Conservation (phyloP, 306 rosid species). For the Quercus cerris region DNA sequence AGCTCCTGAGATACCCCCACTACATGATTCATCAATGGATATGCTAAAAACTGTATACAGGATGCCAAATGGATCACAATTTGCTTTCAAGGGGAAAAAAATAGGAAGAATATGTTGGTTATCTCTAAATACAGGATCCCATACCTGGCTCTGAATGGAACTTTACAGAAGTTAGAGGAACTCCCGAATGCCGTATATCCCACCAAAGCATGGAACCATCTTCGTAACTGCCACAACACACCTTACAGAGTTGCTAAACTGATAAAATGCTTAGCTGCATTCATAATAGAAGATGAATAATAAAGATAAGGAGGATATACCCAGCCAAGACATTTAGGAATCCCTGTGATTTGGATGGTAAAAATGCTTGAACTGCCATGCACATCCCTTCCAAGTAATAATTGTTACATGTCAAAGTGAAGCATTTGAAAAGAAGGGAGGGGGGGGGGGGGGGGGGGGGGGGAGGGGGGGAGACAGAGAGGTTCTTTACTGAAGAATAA, state of each 20-base stretch:
- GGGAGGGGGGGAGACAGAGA: not conserved
- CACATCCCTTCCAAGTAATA: slow-evolving; percentile 75
- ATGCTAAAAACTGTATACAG: slow-evolving; percentile 68
- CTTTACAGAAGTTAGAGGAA: slow-evolving; percentile 69
- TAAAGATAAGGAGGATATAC: slow-evolving; percentile 35
- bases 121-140: not conserved
- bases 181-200: slow-evolving; percentile 73
- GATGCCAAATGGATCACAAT: slow-evolving; percentile 9
- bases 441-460: not conserved
- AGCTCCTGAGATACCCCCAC: slow-evolving; percentile 89
- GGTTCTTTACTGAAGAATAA: not conserved
- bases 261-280: not conserved
- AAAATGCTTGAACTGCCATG: slow-evolving; percentile 90
- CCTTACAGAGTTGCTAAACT: not conserved
- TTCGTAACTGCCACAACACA: slow-evolving; percentile 57
- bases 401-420: slow-evolving; percentile 14
- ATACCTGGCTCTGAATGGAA: slow-evolving; percentile 91
- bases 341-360: slow-evolving; percentile 70
- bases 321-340: slow-evolving; percentile 76
- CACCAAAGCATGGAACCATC: slow-evolving; percentile 99
- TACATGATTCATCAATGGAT: slow-evolving; percentile 64
- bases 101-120: not conserved
- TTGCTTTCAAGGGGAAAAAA: slow-evolving; percentile 4
- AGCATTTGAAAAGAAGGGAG: not conserved
- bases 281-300: not conserved